Evolutionary conservation across 352 stramenopile species (phyloP), one percentile per base, ranked within the genome.

Genomic region (Globisporangium barbulae): DNA sequence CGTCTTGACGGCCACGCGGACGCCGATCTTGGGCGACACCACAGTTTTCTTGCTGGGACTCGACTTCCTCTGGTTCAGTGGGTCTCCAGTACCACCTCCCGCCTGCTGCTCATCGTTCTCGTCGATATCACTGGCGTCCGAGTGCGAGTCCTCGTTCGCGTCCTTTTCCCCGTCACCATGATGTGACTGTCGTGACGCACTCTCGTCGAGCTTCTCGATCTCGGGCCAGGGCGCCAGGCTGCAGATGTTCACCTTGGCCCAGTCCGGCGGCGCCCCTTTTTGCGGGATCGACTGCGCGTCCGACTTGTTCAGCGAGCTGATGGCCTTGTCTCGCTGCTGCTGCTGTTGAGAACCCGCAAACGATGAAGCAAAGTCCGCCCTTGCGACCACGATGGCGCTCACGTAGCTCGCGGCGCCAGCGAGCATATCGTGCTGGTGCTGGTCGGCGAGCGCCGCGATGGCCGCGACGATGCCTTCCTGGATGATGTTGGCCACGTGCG

Each of bases 401-500:
- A 79, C 17, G 59, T 68, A 69, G 54, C 69, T 70, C 1, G 71
- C 68, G 8, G 68, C 80, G 9, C 75, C 59, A 15, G 75, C 28
- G 3, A 89, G 69, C 25, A 89, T 53, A 37, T 90, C 80, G 12
- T 81, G 68, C 44, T 88, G 76, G 47, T 90, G 80, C 19, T 75
- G 73, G 39, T 92, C 83, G n/a, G 73, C 74, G 21, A 93, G 64
- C 42, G 70, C 69, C 1, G 75, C 74, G 57, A 94, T 85, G 0
- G 82, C 82, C 0, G 75, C 65, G 5, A 94, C 82, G 28, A 93
- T 78, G 8, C 83, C 83, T 10, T 90, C 80, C 63, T 91, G 82
- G 48, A 88, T 71, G 56, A 94, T 81, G 31, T 79, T 90, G 39
- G 75, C 63, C 12, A 82, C 65, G 53, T 90, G 73, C 17, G 73